These are phyloP conservation scores for Colletotrichum acutatum DNA, from an alignment of 2,329 filamentous ascomycete genomes.

Conservation along the genomic window DNA sequence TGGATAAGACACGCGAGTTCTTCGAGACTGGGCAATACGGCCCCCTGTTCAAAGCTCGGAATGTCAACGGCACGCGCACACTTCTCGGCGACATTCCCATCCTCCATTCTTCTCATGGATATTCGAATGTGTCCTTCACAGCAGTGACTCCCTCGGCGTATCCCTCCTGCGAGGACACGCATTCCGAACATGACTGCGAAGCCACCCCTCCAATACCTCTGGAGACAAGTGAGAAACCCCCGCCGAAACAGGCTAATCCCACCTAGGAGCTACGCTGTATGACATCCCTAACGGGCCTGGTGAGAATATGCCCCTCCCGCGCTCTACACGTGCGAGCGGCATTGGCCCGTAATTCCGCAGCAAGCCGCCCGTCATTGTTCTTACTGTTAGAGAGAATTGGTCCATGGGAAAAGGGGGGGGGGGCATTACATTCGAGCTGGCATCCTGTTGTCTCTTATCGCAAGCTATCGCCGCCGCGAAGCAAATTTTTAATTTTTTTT, in stretches of 20 bases:
- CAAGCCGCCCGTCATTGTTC: slow-evolving; percentile 25
- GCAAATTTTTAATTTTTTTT: slow-evolving; percentile 1
- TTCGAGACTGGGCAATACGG: not conserved
- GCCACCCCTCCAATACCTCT: slow-evolving; percentile 14
- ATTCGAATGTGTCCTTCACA: not conserved
- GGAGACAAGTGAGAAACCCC: slow-evolving; percentile 29
- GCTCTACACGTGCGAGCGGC: slow-evolving; percentile 31
- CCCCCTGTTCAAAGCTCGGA: not conserved
- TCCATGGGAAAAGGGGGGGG: not conserved
- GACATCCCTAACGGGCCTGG: not conserved
- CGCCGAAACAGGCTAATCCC: slow-evolving; percentile 28
- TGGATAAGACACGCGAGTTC: not conserved
- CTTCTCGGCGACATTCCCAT: slow-evolving; percentile 3
- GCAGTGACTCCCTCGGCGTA: not conserved
- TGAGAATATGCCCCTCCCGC: slow-evolving; percentile 30
- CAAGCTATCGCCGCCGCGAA: slow-evolving; percentile 7
- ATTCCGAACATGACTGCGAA: slow-evolving; percentile 9
- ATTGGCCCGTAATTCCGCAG: slow-evolving; percentile 33
- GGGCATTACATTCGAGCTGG: not conserved
- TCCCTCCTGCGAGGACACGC: slow-evolving; percentile 1
- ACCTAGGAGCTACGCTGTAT: not conserved
- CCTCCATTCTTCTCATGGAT: not conserved
- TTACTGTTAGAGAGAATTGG: not conserved
- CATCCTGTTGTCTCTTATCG: slow-evolving; percentile 14
- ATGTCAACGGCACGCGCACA: slow-evolving; percentile 11